A percentile compares a stretch with the other conserved stretches of the same genome.
Evolutionary conservation across 2,329 filamentous ascomycete species (phyloP).

Genomic region (Botrytis tulipae): DNA sequence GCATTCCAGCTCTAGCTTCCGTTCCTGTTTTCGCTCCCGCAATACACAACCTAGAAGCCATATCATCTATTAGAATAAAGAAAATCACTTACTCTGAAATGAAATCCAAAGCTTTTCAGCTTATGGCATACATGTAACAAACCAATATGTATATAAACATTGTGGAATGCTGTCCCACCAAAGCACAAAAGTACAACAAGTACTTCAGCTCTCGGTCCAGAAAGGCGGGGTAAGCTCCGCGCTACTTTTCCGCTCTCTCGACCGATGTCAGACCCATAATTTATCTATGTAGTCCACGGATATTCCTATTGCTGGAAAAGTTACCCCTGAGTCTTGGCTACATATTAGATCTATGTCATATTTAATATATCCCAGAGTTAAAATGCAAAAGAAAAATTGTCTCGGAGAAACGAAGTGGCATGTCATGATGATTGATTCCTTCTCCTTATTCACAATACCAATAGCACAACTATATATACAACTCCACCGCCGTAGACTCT

Average conservation of each 20-base stretch:
- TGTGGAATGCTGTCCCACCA: slow-evolving; percentile 1
- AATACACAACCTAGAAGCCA: not conserved
- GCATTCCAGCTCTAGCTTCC: not conserved
- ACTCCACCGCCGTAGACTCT: not conserved
- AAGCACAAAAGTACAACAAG: not conserved
- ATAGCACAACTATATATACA: slow-evolving; percentile 1
- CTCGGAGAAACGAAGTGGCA: not conserved
- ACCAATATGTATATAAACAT: not conserved
- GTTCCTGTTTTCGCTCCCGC: not conserved
- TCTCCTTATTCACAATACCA: not conserved
- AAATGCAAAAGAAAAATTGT: not conserved
- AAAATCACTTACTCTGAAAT: not conserved
- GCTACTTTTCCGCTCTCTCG: not conserved
- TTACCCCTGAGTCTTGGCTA: slow-evolving; percentile 9
- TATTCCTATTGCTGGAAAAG: not conserved
- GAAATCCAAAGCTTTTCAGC: not conserved
- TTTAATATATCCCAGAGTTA: not conserved
- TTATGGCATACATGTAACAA: not conserved
- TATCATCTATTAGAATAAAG: not conserved
- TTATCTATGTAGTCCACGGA: not conserved
- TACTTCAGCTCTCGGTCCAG: not conserved
- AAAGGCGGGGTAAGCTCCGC: slow-evolving; percentile 12
- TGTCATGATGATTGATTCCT: not conserved
- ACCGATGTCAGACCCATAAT: not conserved
- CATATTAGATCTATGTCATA: slow-evolving; percentile 3